A percentile compares a stretch with the other conserved stretches of the same genome.
Conservation (phyloP, 768 basidiomycete genomes). For the Obba rivulosa region DNA sequence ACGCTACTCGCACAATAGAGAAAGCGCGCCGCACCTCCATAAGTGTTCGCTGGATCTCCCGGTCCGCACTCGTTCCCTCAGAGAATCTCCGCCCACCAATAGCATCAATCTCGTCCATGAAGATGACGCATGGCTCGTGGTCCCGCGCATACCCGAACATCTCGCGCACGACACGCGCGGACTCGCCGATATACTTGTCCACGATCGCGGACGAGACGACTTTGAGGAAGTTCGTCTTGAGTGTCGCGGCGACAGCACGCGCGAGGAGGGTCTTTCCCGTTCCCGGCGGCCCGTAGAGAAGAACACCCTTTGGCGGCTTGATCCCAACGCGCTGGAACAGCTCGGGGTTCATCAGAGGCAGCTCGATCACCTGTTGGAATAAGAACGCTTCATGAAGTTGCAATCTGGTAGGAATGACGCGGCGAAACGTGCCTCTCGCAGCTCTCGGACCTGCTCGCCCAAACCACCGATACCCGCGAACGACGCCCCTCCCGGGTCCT, state of each 20-base stretch:
- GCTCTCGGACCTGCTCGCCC: constrained; percentile 91
- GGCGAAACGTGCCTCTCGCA: constrained; percentile 69
- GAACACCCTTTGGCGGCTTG: constrained; percentile 92
- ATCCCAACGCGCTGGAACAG: constrained; percentile 95
- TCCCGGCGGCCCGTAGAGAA: constrained; percentile 94
- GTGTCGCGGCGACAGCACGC: constrained; percentile 90
- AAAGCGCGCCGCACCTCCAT: constrained; percentile 71
- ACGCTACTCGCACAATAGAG: background rate
- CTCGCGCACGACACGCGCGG: constrained; percentile 91
- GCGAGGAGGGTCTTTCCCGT: constrained; percentile 96
- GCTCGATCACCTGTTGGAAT: constrained; percentile 78
- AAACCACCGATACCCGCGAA: constrained; percentile 98
- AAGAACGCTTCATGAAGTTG: background rate
- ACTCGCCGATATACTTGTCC: constrained; percentile 98
- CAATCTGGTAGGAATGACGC: background rate
- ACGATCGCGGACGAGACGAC: constrained; percentile 98
- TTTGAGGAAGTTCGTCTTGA: constrained; percentile 96
- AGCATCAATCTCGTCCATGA: constrained; percentile 98
- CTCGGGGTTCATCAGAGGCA: constrained; percentile 91
- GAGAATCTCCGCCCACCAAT: constrained; percentile 89
- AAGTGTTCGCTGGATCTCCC: constrained; percentile 96
- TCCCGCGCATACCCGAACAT: constrained; percentile 99
- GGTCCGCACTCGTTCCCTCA: constrained; percentile 95
- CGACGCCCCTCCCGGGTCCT: constrained; percentile 92
- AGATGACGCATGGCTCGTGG: constrained; percentile 97